These are phyloP conservation scores for Areca catechu DNA, from an alignment of 176 grass and related monocot genomes.

Conservation along the genomic window DNA sequence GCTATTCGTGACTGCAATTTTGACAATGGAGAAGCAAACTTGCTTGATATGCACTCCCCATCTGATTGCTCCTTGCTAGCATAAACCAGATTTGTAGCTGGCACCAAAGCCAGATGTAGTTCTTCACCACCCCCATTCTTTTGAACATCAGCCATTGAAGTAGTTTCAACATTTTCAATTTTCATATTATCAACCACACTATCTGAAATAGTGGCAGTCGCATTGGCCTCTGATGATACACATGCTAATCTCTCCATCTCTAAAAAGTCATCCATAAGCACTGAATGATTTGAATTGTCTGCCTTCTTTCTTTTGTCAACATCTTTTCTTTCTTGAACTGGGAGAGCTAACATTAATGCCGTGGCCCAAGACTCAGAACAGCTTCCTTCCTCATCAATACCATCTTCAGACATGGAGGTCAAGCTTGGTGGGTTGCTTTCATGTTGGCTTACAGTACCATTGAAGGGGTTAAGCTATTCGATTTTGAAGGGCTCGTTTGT, in stretches of 20 bases:
- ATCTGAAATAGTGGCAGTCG: constrained; percentile 12
- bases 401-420: constrained; percentile 99
- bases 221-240: constrained; percentile 44
- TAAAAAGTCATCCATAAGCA: constrained; percentile 99
- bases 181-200: constrained; percentile 49
- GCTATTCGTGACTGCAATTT: constrained; percentile 75
- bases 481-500: constrained; percentile 42
- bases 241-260: constrained; percentile 98
- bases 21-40: constrained; percentile 22
- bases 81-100: constrained; percentile 32
- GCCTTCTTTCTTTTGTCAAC: constrained; percentile 33
- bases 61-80: constrained; percentile 31
- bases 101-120: constrained; percentile 18
- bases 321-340: constrained; percentile 72
- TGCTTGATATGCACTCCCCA: constrained; percentile 14
- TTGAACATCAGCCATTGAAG: constrained; percentile 31
- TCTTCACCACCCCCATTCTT: constrained; percentile 33
- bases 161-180: constrained; percentile 35
- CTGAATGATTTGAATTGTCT: constrained; percentile 52
- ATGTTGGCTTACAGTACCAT: constrained; percentile 58
- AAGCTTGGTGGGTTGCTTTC: constrained; percentile 89
- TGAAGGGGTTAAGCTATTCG: constrained; percentile 60
- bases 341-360: constrained; percentile 65
- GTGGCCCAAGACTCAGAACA: constrained; percentile 81
- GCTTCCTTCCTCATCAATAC: constrained; percentile 83